These are phyloP conservation scores for Carnegiea gigantea DNA, from an alignment of 179 eudicot genomes.

Conservation along the genomic window DNA sequence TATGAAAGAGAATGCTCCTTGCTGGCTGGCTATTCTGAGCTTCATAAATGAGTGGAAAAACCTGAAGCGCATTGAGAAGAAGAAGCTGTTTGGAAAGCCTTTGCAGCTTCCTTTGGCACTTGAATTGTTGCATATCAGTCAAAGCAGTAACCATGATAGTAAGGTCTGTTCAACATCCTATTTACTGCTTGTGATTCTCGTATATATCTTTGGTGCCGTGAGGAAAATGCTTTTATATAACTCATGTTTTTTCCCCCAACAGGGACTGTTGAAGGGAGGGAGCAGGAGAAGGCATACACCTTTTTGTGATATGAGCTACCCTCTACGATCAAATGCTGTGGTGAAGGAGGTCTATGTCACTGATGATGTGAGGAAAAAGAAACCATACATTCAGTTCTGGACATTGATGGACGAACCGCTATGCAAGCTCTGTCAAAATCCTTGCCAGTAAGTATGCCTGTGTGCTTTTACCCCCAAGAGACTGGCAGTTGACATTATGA, in stretches of 20 bases:
- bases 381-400: slow-evolving; percentile 69
- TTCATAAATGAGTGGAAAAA: slow-evolving; percentile 77
- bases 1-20: slow-evolving; percentile 49
- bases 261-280: slow-evolving; percentile 89
- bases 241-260: slow-evolving; percentile 11
- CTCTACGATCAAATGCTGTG: slow-evolving; percentile 61
- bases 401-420: slow-evolving; percentile 71
- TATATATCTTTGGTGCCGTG: not conserved
- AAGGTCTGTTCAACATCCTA: slow-evolving; percentile 45
- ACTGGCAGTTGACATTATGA: not conserved
- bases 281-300: slow-evolving; percentile 83
- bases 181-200: not conserved
- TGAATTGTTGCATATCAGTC: slow-evolving; percentile 71
- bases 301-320: slow-evolving; percentile 58
- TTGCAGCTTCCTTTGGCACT: slow-evolving; percentile 78
- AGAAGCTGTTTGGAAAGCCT: slow-evolving; percentile 70
- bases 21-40: slow-evolving; percentile 47
- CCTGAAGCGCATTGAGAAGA: slow-evolving; percentile 67
- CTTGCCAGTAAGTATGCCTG: slow-evolving; percentile 63
- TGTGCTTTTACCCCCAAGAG: not conserved
- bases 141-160: slow-evolving; percentile 69
- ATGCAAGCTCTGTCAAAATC: slow-evolving; percentile 89
- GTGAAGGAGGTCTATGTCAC: slow-evolving; percentile 61
- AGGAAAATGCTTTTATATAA: not conserved
- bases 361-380: slow-evolving; percentile 48